Conservation (phyloP, 2,329 filamentous ascomycete genomes). For the Pseudogymnoascus sp. region DNA sequence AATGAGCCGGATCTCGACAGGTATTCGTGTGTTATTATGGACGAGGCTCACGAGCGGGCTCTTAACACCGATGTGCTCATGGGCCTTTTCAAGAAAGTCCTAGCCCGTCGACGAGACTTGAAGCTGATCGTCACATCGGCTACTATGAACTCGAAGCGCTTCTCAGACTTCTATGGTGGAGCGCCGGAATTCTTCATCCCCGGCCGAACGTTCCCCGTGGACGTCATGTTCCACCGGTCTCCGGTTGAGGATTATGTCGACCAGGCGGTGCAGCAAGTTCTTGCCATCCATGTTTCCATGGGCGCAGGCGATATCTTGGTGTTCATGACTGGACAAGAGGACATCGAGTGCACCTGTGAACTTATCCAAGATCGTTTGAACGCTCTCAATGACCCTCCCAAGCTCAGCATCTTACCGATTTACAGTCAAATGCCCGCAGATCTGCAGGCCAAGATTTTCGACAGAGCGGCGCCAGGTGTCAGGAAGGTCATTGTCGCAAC, state of each 20-base stretch:
- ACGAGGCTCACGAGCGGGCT: slow-evolving; percentile 94
- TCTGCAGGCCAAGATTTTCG: slow-evolving; percentile 95
- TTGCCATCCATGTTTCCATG: slow-evolving; percentile 94
- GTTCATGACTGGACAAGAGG: slow-evolving; percentile 99
- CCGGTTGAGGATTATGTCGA: slow-evolving; percentile 98
- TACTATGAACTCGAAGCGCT: slow-evolving; percentile 96
- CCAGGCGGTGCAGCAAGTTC: slow-evolving; percentile 87
- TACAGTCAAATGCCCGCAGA: slow-evolving; percentile 99
- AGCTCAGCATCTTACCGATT: slow-evolving; percentile 89
- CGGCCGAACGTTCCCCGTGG: slow-evolving; percentile 91
- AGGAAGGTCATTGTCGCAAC: slow-evolving; percentile 97
- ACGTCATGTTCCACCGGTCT: slow-evolving; percentile 89
- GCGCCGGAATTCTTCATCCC: slow-evolving; percentile 96
- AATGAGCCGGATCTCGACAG: slow-evolving; percentile 88
- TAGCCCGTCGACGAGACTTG: slow-evolving; percentile 78
- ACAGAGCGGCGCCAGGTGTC: slow-evolving; percentile 79
- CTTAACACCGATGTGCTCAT: slow-evolving; percentile 96
- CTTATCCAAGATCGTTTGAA: slow-evolving; percentile 79
- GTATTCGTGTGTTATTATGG: slow-evolving; percentile 99
- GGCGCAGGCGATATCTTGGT: slow-evolving; percentile 88
- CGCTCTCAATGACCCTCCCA: slow-evolving; percentile 86
- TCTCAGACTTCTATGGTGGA: slow-evolving; percentile 91
- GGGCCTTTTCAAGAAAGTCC: slow-evolving; percentile 94
- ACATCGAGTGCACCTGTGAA: slow-evolving; percentile 95
- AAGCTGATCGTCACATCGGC: slow-evolving; percentile 97